Evolutionary conservation across 192 early-diverging fungal genomes (phyloP).

Genomic region (Chytriomyces sp.): DNA sequence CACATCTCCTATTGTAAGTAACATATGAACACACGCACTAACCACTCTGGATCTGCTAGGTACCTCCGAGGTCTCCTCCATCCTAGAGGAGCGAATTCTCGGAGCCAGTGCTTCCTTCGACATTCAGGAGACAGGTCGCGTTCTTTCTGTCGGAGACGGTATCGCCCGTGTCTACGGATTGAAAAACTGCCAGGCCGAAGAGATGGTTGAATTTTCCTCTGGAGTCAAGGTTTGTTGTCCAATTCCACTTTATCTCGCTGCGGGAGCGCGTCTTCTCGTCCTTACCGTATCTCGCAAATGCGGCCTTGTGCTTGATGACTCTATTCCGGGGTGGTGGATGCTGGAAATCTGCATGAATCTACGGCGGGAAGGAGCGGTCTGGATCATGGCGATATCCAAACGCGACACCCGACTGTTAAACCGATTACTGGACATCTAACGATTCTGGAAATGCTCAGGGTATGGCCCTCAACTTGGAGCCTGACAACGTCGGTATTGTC

Average conservation of each 20-base stretch:
- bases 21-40: no score
- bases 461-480: constrained; percentile 99
- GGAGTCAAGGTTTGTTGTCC: constrained; percentile 79
- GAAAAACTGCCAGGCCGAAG: constrained; percentile 98
- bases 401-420: no score
- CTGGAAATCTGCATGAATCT: no score
- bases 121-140: constrained; percentile 97
- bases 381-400: no score
- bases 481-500: constrained; percentile 99
- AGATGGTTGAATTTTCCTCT: constrained; percentile 99
- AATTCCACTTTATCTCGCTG: background rate
- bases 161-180: constrained; percentile 99
- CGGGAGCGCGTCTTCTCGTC: background rate
- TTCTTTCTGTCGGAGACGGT: constrained; percentile 99
- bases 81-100: constrained; percentile 96
- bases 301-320: background rate
- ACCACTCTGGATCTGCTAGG: constrained; percentile 41
- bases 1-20: background rate
- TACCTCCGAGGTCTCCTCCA: constrained; percentile 94
- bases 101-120: constrained; percentile 82
- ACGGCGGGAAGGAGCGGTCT: no score
- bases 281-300: background rate
- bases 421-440: no score
- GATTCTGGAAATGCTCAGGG: no score
- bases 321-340: no score